Conservation (phyloP, 2,329 filamentous ascomycete species). For the Aspergillus hiratsukae region DNA sequence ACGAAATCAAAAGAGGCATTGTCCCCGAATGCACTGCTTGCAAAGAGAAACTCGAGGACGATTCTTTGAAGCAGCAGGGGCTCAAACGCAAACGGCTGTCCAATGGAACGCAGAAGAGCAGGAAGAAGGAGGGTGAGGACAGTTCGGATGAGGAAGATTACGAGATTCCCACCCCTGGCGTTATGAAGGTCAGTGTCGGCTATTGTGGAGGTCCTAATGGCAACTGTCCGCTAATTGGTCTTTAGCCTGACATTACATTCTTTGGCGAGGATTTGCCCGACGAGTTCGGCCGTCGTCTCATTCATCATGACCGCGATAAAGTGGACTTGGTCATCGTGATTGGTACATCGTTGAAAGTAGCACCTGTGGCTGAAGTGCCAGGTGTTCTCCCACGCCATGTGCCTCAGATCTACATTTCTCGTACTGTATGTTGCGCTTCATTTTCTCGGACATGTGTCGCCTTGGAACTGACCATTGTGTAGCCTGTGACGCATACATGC, state of each 20-base stretch:
- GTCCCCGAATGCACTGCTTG: constrained; percentile 78
- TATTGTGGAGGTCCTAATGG: not conserved
- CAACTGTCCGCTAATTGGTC: constrained; percentile 11
- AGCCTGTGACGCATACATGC: constrained; percentile 80
- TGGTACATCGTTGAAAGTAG: constrained; percentile 92
- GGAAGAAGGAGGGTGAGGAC: constrained; percentile 53
- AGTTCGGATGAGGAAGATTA: constrained; percentile 58
- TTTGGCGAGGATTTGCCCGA: constrained; percentile 88
- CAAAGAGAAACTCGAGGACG: constrained; percentile 47
- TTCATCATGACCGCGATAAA: constrained; percentile 71
- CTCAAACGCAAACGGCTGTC: constrained; percentile 52
- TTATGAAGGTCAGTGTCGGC: constrained; percentile 62
- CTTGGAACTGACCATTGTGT: not conserved
- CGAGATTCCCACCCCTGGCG: constrained; percentile 63
- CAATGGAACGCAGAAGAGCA: constrained; percentile 46
- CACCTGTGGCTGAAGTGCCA: constrained; percentile 88
- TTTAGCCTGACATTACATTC: constrained; percentile 87
- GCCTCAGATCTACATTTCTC: constrained; percentile 85
- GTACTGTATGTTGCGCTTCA: constrained; percentile 51
- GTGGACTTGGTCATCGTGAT: constrained; percentile 93
- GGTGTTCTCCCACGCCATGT: constrained; percentile 72
- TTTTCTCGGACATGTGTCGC: not conserved
- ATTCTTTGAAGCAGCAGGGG: constrained; percentile 41
- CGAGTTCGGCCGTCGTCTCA: constrained; percentile 73
- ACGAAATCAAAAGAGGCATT: constrained; percentile 67